These are phyloP conservation scores for Fusarium penzigii DNA, from an alignment of 2,329 filamentous ascomycete species.

Conservation along the genomic window DNA sequence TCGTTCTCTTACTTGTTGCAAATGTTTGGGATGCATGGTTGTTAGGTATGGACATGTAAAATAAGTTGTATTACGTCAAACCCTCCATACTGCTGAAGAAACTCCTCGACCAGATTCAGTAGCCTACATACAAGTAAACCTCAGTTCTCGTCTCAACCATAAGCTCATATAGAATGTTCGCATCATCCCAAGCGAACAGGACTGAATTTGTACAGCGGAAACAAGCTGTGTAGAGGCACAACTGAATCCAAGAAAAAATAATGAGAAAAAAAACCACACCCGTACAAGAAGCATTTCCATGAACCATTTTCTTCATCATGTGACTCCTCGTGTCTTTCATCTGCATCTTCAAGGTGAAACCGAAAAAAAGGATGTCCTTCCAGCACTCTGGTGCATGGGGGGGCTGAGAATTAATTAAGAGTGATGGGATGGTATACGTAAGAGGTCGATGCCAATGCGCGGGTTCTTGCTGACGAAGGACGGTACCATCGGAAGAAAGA, in stretches of 20 bases:
- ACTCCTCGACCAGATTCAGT: conserved; percentile 6
- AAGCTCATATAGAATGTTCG: too few relatives aligned
- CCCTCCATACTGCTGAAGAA: conserved; percentile 3
- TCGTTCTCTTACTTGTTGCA: too few relatives aligned
- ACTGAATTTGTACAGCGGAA: conserved; percentile 24
- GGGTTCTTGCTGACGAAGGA: conserved; percentile 6
- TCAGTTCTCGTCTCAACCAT: too few relatives aligned
- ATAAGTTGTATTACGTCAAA: conserved; percentile 3
- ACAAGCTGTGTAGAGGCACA: conserved; percentile 11
- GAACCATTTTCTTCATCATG: conserved; percentile 18
- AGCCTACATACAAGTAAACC: conserved; percentile 3
- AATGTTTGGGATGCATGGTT: too few relatives aligned
- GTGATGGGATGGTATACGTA: conserved; percentile 13
- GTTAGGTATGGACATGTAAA: conserved; percentile 9
- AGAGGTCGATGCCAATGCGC: conserved; percentile 14
- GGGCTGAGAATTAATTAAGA: conserved; percentile 28
- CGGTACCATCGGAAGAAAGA: background rate
- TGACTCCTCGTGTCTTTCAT: conserved; percentile 10
- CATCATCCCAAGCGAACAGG: conserved; percentile 4
- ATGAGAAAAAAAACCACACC: conserved; percentile 3
- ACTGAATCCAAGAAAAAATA: conserved; percentile 9
- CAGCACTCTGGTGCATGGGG: conserved; percentile 15
- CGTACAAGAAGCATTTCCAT: conserved; percentile 11
- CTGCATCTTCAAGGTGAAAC: conserved; percentile 6
- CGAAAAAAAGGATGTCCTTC: conserved; percentile 3